These are phyloP conservation scores for Chloris gayana DNA, from an alignment of 176 grass and related monocot genomes.

Conservation along the genomic window DNA sequence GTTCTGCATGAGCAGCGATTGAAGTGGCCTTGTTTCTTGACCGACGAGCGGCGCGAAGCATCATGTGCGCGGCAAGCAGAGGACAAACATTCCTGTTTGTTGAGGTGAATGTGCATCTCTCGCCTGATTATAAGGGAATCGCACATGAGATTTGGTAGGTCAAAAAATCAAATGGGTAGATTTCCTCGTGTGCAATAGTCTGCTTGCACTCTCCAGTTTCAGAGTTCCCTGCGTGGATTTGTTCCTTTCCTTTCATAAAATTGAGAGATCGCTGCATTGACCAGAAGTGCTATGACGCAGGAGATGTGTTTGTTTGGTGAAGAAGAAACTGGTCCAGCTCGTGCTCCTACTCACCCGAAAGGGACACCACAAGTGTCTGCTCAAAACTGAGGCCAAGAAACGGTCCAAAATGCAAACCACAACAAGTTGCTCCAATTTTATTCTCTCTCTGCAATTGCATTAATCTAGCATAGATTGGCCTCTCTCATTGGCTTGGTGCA, in stretches of 20 bases:
- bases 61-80: slow-evolving; percentile 28
- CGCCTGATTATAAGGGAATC: slow-evolving; percentile 10
- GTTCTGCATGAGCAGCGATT: too few species aligned
- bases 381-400: slow-evolving; percentile 15
- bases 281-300: background rate
- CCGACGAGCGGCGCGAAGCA: background rate
- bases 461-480: slow-evolving; percentile 17
- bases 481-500: slow-evolving; percentile 1
- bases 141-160: slow-evolving; percentile 9
- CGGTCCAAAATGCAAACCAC: background rate
- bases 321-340: background rate
- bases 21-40: background rate
- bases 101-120: background rate
- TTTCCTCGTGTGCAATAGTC: background rate
- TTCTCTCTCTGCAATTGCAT: background rate
- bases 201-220: background rate
- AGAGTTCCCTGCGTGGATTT: background rate
- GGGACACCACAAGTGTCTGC: background rate
- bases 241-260: too few species aligned
- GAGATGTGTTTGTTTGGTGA: slow-evolving; percentile 7
- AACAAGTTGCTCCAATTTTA: background rate
- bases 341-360: background rate
- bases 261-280: background rate
- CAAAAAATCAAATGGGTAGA: too few species aligned
- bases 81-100: slow-evolving; percentile 41